Conservation (phyloP, 2,329 filamentous ascomycete genomes). For the Cytospora piceicola region DNA sequence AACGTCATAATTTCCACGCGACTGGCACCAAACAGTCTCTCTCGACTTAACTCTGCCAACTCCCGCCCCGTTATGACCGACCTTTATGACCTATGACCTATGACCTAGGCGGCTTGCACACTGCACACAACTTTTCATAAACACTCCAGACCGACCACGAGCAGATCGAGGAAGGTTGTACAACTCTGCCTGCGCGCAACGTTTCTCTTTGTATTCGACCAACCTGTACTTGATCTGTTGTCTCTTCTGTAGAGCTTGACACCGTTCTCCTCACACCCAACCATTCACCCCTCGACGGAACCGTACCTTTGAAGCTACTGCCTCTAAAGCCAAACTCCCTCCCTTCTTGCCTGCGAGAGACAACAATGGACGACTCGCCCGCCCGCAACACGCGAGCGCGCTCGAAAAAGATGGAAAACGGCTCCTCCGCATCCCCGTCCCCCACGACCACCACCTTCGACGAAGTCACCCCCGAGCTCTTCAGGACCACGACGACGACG, state of each 20-base stretch:
- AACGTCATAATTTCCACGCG: conserved; percentile 18
- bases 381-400: conserved; percentile 24
- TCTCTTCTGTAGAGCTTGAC: neutral
- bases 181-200: neutral
- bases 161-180: neutral
- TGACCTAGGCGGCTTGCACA: neutral
- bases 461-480: conserved; percentile 17
- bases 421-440: conserved; percentile 7
- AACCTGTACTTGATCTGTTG: neutral
- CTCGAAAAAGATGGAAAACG: conserved; percentile 15
- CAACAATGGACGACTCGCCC: conserved; percentile 28
- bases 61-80: neutral
- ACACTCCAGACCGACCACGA: neutral
- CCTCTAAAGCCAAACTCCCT: neutral
- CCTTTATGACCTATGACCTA: neutral
- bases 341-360: neutral
- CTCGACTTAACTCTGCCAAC: neutral
- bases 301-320: neutral
- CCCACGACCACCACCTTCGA: conserved; percentile 15
- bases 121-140: neutral
- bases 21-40: conserved; percentile 4
- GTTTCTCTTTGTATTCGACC: neutral
- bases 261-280: neutral
- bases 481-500: neutral
- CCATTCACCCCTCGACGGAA: neutral